These are phyloP conservation scores for Geranium incanum DNA, from an alignment of 441 rosid genomes.

Conservation along the genomic window DNA sequence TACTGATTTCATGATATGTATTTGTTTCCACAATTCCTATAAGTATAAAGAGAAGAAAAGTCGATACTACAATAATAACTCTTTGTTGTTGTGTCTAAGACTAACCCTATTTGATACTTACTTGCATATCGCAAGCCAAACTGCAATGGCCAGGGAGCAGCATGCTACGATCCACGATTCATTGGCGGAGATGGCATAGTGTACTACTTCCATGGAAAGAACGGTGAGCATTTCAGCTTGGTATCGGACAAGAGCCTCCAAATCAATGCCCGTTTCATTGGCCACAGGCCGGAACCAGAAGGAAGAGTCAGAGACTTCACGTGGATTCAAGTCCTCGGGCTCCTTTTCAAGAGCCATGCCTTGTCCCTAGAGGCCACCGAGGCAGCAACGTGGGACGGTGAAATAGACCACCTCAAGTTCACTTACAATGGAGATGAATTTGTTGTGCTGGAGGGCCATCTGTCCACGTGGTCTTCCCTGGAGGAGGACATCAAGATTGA, in stretches of 20 bases:
- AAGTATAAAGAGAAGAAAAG: too few relatives aligned
- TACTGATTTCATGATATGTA: not conserved
- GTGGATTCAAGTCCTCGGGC: constrained; percentile 76
- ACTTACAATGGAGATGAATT: constrained; percentile 42
- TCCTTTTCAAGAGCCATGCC: constrained; percentile 45
- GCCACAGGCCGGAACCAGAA: constrained; percentile 48
- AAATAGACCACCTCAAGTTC: constrained; percentile 50
- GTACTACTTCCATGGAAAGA: constrained; percentile 66
- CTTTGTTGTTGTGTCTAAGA: too few relatives aligned
- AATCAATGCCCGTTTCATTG: constrained; percentile 65
- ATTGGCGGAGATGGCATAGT: constrained; percentile 66
- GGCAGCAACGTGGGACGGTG: constrained; percentile 46
- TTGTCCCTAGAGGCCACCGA: constrained; percentile 59
- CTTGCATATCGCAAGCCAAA: constrained; percentile 33
- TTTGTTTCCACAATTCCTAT: not conserved
- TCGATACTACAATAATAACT: not conserved
- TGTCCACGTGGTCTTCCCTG: constrained; percentile 41
- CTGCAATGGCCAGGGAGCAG: constrained; percentile 55
- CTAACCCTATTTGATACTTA: constrained; percentile 11
- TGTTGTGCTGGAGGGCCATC: constrained; percentile 37
- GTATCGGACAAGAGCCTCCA: constrained; percentile 56
- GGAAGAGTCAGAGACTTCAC: constrained; percentile 63
- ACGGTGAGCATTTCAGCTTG: constrained; percentile 49
- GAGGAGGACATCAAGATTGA: constrained; percentile 41
- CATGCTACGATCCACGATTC: constrained; percentile 62